Conservation (phyloP, 1,139 yeast genomes). For the Blastobotrys buckinghamii region DNA sequence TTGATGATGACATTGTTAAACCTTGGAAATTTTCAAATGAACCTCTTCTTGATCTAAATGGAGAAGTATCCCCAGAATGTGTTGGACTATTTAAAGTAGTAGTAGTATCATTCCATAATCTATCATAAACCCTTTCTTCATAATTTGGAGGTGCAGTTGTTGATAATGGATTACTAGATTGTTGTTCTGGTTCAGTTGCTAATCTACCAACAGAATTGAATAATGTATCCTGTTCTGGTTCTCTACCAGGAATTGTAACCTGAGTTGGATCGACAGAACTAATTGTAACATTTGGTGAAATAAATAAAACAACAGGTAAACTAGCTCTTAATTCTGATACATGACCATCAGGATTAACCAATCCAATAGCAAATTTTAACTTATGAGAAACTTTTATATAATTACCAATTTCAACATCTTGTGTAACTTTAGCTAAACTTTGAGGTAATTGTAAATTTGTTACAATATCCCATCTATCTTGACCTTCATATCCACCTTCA, state of each 20-base stretch:
- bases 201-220: constrained; percentile 17
- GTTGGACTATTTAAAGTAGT: constrained; percentile 49
- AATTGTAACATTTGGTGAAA: constrained; percentile 72
- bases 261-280: constrained; percentile 42
- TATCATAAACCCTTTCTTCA: constrained; percentile 77
- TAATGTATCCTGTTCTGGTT: constrained; percentile 19
- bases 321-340: constrained; percentile 72
- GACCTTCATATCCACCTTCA: constrained; percentile 33
- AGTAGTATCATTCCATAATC: constrained; percentile 64
- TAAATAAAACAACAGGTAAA: constrained; percentile 59
- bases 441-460: constrained; percentile 61
- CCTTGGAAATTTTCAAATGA: constrained; percentile 24
- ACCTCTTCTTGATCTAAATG: constrained; percentile 27
- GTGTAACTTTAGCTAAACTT: constrained; percentile 68
- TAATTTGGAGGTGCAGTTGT: constrained; percentile 78
- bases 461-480: constrained; percentile 75
- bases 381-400: constrained; percentile 66
- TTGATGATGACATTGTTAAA: neutral
- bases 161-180: constrained; percentile 12
- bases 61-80: constrained; percentile 43
- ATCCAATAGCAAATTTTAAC: constrained; percentile 56
- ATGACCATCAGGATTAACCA: constrained; percentile 70
- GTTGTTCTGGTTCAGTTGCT: constrained; percentile 12
- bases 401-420: constrained; percentile 62
- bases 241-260: constrained; percentile 18